Base-by-base conservation (phyloP, 352 stramenopile species). In the Phytophthora chlamydospora region DNA sequence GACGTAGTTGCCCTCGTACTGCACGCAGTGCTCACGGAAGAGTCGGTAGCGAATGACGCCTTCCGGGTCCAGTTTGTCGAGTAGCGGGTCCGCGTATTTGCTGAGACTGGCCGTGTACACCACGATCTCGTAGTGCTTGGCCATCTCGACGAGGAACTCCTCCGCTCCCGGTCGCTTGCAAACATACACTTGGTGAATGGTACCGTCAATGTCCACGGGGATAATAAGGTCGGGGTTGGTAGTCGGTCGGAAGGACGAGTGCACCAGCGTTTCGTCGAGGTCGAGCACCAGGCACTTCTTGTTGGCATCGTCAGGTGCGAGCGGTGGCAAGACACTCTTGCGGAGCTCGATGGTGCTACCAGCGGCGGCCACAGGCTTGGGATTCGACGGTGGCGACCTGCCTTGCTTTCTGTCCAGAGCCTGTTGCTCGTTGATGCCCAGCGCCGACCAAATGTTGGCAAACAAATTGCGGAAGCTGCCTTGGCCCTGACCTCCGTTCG, bases 101-200 rank as follows among this genome's bases (percentile, higher is more conserved):
- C 94, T 98, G 11, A 99, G 77, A 76, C 85, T 98, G 10, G 97
- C 97, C 4, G 97, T 99, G 81, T 99, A 99, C 27, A 99, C 85
- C 12, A 99, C 93, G 55, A 99, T 96, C 74, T 99, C 97, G 73
- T 99, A 99, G 63, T 95, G 65, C 61, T 98, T 96, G 11, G 93
- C 83, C 86, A 99, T 97, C 61, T 97, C 83, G 2, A 96, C 41
- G 10, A 99, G 84, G 72, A 99, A 99, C 58, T 98, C 83, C 45
- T 99, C 93, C 4, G 98, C 95, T 0, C 96, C 93, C 3, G 96
- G 95, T 16, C 96, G 83, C 68, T 96, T 98, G 44, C 82, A 82
- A 29, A 98, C 87, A 66, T 96, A 98, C 17, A 98, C 90, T 52
- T 97, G 83, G 63, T 94, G 79, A 11, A 88, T 64, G 3, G 74